phyloP scores from a whole-genome alignment of 495 filamentous ascomycete species.

The Tricharina praecox region DNA sequence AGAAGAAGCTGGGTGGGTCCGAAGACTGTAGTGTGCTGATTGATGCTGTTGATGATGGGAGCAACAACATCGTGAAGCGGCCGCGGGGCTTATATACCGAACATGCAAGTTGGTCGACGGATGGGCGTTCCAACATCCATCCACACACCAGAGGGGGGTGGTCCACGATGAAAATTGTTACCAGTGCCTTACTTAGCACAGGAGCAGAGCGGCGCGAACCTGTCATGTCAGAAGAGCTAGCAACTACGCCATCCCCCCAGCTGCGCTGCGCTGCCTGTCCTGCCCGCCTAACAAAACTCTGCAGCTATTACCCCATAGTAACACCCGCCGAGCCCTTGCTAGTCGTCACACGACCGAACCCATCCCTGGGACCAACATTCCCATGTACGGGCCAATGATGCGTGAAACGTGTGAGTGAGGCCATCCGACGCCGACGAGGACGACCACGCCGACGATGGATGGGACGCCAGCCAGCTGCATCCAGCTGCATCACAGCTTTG shows the following conservation, averaged over 20 bases:
- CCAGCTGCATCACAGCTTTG: too few relatives aligned
- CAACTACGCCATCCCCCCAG: not conserved
- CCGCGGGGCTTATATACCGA: not conserved
- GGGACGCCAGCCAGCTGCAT: too few relatives aligned
- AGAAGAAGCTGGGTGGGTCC: not conserved
- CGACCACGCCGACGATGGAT: too few relatives aligned
- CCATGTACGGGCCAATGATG: not conserved
- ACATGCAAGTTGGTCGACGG: too few relatives aligned
- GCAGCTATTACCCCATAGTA: constrained; percentile 1
- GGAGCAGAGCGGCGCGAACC: not conserved
- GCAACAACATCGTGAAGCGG: not conserved
- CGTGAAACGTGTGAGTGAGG: not conserved
- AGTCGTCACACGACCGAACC: not conserved
- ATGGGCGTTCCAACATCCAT: too few relatives aligned
- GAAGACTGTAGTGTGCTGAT: not conserved
- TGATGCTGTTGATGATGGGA: not conserved
- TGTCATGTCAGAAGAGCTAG: not conserved
- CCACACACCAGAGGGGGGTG: too few relatives aligned
- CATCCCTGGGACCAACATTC: not conserved
- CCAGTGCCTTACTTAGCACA: too few relatives aligned
- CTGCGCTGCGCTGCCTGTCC: too few relatives aligned
- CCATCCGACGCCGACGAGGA: too few relatives aligned
- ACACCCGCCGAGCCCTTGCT: not conserved
- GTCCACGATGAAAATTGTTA: too few relatives aligned
- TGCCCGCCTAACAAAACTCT: too few relatives aligned